Percentiles rank a stretch among this genome's conserved stretches.
phyloP scores from a whole-genome alignment of 2,329 filamentous ascomycete genomes.

The Calycina marina region DNA sequence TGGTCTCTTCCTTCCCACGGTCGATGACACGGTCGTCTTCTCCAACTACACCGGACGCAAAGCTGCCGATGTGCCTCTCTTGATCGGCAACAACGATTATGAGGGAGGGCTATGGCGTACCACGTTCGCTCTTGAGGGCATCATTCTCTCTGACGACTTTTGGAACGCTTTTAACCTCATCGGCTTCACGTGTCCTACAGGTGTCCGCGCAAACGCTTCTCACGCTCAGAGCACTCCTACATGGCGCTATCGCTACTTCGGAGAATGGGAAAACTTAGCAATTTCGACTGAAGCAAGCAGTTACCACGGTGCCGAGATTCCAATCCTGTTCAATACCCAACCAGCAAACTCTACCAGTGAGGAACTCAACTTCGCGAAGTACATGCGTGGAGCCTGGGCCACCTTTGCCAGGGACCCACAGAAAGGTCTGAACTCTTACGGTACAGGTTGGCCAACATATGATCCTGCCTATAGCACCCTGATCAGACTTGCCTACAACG shows the following conservation, averaged over 20 bases:
- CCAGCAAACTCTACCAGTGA: constrained; percentile 17
- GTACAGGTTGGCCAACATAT: constrained; percentile 17
- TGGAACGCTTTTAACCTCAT: constrained; percentile 20
- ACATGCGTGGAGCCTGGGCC: constrained; percentile 26
- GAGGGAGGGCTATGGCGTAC: constrained; percentile 22
- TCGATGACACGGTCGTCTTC: constrained; percentile 19
- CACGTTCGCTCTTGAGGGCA: constrained; percentile 9
- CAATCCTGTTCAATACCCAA: constrained; percentile 22
- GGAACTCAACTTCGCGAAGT: constrained; percentile 21
- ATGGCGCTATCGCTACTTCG: constrained; percentile 26
- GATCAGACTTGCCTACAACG: constrained; percentile 18
- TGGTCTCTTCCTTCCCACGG: constrained; percentile 15
- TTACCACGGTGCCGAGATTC: constrained; percentile 24
- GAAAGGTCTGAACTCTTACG: constrained; percentile 21
- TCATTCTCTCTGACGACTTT: constrained; percentile 10
- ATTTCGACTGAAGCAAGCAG: constrained; percentile 20
- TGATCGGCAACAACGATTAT: constrained; percentile 23
- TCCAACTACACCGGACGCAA: constrained; percentile 14
- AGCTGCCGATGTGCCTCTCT: constrained; percentile 14
- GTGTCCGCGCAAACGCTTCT: constrained; percentile 16
- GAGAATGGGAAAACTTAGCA: constrained; percentile 23
- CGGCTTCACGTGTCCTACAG: constrained; percentile 23
- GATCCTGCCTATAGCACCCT: constrained; percentile 13
- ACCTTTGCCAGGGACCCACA: constrained; percentile 26
- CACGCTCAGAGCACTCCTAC: constrained; percentile 19